Evolutionary conservation across 1,284 basidiomycete genomes (phyloP), one percentile per base, ranked within the genome.

Genomic region (Fistulinella staudtii): DNA sequence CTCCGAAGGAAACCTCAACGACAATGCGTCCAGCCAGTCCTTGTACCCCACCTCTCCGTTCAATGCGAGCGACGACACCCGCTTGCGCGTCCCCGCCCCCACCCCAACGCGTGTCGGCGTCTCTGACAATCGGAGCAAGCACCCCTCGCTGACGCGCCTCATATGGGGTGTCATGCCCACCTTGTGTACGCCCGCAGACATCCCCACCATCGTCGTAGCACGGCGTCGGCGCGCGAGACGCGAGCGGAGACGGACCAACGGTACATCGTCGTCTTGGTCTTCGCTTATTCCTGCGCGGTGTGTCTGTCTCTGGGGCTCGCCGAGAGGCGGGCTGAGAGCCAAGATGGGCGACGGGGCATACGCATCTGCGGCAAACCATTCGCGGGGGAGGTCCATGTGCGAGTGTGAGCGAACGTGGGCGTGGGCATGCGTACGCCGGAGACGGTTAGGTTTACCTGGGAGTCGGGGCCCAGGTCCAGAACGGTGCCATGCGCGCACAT

Each of bases 21-120:
- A 59, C 23, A 56, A 57, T 8, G 44, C 52, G 2, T 56, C 54
- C 25, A 56, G 42, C 54, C 52, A 60, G 18, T 56, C 54, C 36
- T 36, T 44, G 42, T 39, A 9, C 8, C 9, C 24, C 9, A 18
- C 29, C 5, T 40, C 39, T 3, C 39, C 45, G 21, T 59, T 8
- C 8, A 43, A 17, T 7, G 30, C 43, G 5, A 52, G 20, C 13
- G 54, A 46, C 13, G 43, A 14, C 25, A 27, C 41, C 11, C 38
- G 30, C 11, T 41, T 46, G 6, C 45, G 4, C 18, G 53, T 24
- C 2, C 37, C 36, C 3, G 29, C 25, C 18, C 52, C 31, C 3
- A 57, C 15, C 3, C 54, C 45, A 3, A 56, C 17, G 23, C 39
- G 57, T 8, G 54, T 57, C 31, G 54, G 54, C 2, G 56, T 59